phyloP scores from a whole-genome alignment of 2,329 filamentous ascomycete species.

The Colletotrichum tabaci region DNA sequence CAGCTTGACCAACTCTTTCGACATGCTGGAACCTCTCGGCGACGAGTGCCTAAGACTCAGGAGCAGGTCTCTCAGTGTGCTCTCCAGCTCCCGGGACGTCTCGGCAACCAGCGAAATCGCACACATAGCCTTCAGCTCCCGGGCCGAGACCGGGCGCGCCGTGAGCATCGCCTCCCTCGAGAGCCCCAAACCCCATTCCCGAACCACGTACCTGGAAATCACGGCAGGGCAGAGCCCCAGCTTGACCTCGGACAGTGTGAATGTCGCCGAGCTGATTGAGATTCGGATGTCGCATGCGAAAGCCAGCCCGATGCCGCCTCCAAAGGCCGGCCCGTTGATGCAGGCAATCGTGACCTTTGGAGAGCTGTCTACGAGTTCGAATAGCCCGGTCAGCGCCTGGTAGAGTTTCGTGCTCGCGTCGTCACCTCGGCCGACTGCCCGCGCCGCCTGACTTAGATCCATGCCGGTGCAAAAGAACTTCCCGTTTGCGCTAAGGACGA shows the following conservation, averaged over 20 bases:
- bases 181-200: slow-evolving; percentile 56
- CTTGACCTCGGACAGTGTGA: slow-evolving; percentile 58
- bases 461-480: slow-evolving; percentile 60
- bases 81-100: background rate
- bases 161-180: slow-evolving; percentile 56
- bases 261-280: slow-evolving; percentile 37
- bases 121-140: slow-evolving; percentile 45
- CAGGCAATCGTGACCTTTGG: slow-evolving; percentile 59
- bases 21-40: background rate
- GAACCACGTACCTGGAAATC: slow-evolving; percentile 57
- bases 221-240: slow-evolving; percentile 55
- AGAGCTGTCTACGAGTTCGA: slow-evolving; percentile 52
- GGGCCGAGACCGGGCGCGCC: slow-evolving; percentile 48
- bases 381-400: background rate
- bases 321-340: slow-evolving; percentile 59
- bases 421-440: slow-evolving; percentile 18
- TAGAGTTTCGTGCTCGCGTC: background rate
- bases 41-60: background rate
- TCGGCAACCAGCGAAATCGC: slow-evolving; percentile 2
- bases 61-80: background rate
- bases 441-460: slow-evolving; percentile 49
- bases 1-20: background rate
- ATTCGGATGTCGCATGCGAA: slow-evolving; percentile 59
- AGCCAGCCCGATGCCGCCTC: slow-evolving; percentile 60
- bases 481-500: slow-evolving; percentile 54